A percentile compares a stretch with the other conserved stretches of the same genome.
Conservation (phyloP, 805 yeast species). For the Monosporozyma servazzii region DNA sequence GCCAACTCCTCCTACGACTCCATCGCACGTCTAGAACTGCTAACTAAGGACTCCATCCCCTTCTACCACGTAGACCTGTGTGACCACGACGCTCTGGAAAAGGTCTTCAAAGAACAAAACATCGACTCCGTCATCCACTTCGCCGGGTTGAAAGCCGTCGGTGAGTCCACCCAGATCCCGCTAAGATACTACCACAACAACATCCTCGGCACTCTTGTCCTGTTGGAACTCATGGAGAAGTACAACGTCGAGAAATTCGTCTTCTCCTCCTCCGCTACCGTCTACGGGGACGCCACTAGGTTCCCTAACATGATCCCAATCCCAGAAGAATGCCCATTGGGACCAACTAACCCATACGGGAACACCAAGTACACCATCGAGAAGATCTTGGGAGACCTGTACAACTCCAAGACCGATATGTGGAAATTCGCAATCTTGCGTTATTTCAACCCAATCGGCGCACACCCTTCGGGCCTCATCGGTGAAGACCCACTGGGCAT, state of each 20-base stretch:
- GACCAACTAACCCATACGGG: conserved; percentile 73
- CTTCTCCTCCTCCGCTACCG: conserved; percentile 74
- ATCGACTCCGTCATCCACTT: conserved; percentile 63
- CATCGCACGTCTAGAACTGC: conserved; percentile 49
- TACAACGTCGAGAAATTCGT: conserved; percentile 45
- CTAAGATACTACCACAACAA: conserved; percentile 60
- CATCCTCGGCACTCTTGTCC: conserved; percentile 51
- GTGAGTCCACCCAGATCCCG: conserved; percentile 64
- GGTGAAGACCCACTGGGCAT: conserved; percentile 77
- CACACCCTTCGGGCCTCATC: conserved; percentile 70
- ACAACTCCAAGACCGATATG: conserved; percentile 31
- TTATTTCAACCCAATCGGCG: conserved; percentile 80
- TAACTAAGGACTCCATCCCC: conserved; percentile 39
- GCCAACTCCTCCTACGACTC: conserved; percentile 61
- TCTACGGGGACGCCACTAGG: conserved; percentile 72
- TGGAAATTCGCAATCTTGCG: conserved; percentile 58
- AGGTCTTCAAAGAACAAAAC: conserved; percentile 39
- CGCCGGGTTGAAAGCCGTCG: conserved; percentile 79
- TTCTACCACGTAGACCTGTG: conserved; percentile 52
- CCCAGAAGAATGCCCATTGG: conserved; percentile 68
- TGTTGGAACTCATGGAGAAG: conserved; percentile 45
- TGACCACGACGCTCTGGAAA: conserved; percentile 39
- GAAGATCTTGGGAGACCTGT: conserved; percentile 46
- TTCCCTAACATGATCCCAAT: conserved; percentile 67
- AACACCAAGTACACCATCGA: conserved; percentile 61